Evolutionary conservation across 2,329 filamentous ascomycete species (phyloP).

Genomic region (Apiospora saccharicola): DNA sequence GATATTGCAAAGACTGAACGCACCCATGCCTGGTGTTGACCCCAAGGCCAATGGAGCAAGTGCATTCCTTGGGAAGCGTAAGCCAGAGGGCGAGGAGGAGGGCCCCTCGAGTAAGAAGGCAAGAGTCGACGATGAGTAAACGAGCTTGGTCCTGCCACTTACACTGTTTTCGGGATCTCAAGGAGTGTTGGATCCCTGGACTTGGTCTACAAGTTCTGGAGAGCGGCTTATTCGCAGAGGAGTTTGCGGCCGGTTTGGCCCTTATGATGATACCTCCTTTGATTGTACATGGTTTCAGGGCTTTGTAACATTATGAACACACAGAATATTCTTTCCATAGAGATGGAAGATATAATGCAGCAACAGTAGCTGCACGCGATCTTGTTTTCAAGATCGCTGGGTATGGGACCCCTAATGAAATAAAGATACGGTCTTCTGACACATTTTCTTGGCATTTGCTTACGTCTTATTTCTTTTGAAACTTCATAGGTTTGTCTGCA

Average conservation of each 20-base stretch:
- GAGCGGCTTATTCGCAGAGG: constrained; percentile 1
- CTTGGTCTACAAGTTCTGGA: constrained; percentile 32
- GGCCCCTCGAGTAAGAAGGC: constrained; percentile 53
- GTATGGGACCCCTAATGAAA: neutral
- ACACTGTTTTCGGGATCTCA: constrained; percentile 29
- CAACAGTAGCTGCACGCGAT: neutral
- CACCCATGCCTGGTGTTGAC: constrained; percentile 30
- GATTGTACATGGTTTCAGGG: constrained; percentile 31
- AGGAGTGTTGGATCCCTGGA: constrained; percentile 10
- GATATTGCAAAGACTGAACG: constrained; percentile 55
- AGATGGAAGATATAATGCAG: constrained; percentile 20
- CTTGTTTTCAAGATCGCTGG: neutral
- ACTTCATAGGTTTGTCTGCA: neutral
- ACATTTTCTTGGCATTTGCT: constrained; percentile 4
- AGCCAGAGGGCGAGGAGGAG: constrained; percentile 44
- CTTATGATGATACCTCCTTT: constrained; percentile 37
- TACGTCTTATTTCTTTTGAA: constrained; percentile 1
- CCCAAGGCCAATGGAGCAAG: constrained; percentile 23
- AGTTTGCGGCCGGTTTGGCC: constrained; percentile 30
- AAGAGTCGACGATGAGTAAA: constrained; percentile 45
- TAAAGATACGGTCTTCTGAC: neutral
- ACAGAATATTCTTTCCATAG: constrained; percentile 2
- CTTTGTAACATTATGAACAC: constrained; percentile 21
- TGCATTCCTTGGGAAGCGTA: constrained; percentile 55
- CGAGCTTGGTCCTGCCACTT: constrained; percentile 14